Evolutionary conservation across 495 filamentous ascomycete genomes (phyloP).

Genomic region (Pyrenula aspistea): DNA sequence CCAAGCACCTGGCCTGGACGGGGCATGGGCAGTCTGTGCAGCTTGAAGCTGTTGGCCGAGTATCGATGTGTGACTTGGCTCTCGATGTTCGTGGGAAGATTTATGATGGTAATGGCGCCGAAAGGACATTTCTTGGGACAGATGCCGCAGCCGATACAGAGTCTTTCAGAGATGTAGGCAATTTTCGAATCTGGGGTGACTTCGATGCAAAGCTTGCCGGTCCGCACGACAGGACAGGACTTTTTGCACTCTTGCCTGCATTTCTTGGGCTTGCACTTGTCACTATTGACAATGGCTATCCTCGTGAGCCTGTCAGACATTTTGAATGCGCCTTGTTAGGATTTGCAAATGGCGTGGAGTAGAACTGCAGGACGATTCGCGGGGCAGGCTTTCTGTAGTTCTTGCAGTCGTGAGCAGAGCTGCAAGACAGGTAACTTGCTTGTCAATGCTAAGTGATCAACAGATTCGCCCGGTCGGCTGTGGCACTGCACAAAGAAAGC

Average conservation of each 20-base stretch:
- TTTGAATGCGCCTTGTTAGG: constrained; percentile 9
- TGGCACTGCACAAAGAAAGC: too few species aligned
- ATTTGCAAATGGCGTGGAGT: too few species aligned
- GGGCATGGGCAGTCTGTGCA: constrained; percentile 90
- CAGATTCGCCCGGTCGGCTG: too few species aligned
- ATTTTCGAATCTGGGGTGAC: constrained; percentile 83
- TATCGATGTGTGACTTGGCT: constrained; percentile 96
- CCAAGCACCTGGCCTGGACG: constrained; percentile 94
- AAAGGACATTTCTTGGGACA: constrained; percentile 99
- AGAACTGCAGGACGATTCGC: too few species aligned
- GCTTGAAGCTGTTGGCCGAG: constrained; percentile 98
- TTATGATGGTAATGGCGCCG: constrained; percentile 98
- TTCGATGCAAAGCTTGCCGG: constrained; percentile 95
- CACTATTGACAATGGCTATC: constrained; percentile 92
- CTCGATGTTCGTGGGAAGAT: constrained; percentile 95
- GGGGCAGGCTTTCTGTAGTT: too few species aligned
- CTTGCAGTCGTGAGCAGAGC: too few species aligned
- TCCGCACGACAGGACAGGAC: constrained; percentile 93
- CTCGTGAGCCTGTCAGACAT: constrained; percentile 86
- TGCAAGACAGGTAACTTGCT: too few species aligned
- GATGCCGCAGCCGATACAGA: constrained; percentile 98
- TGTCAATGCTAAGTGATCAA: too few species aligned
- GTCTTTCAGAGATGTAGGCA: constrained; percentile 90
- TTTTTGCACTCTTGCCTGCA: constrained; percentile 99
- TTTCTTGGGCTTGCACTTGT: constrained; percentile 99